Evolutionary conservation across 2,329 filamentous ascomycete species (phyloP), one percentile per base, ranked within the genome.

Genomic region (Lasiodiplodia theobromae): DNA sequence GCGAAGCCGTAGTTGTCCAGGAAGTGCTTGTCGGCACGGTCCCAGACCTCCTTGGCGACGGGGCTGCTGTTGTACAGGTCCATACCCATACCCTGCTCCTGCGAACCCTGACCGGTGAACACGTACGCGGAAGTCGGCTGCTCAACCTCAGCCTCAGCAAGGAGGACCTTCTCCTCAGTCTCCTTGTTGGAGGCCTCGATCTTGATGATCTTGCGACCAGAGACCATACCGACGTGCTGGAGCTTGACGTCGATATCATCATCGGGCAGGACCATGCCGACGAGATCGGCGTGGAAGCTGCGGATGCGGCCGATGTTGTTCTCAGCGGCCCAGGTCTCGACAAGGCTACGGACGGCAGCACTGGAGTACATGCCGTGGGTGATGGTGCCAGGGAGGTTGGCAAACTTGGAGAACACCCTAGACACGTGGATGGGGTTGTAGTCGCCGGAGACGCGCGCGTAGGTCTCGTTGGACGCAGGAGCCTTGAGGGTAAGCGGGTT

Each of bases 1-100:
- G 94, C 94, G 77, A 99, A 97, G 21, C 51, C 96, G 83, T 99
- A 99, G 80, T 97, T 98, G 82, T 98, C 95, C 84, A 98, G 90
- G 80, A 99, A 95, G 80, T 99, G 97, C 82, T 93, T 96, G 83
- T 99, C 96, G 63, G 96, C 96, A 71, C 78, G 77, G 67, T 81
- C 96, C 96, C 96, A 99, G 64, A 99, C 96, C 75, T 97, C 95
- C 84, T 94, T 94, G 71, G 96, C 96, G 23, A 99, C 96, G 47
- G 91, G 85, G 79, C 96, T 98, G 86, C 91, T 97, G 76, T 87
- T 91, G 80, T 99, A 99, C 64, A 99, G 87, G 77, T 98, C 96
- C 96, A 99, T 99, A 82, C 96, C 96, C 96, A 99, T 99, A 71
- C 96, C 96, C 81, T 99, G 96, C 82, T 99, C 96, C 81, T 99